Base-by-base conservation (phyloP, 2,329 filamentous ascomycete species). In the Talaromyces sp. region DNA sequence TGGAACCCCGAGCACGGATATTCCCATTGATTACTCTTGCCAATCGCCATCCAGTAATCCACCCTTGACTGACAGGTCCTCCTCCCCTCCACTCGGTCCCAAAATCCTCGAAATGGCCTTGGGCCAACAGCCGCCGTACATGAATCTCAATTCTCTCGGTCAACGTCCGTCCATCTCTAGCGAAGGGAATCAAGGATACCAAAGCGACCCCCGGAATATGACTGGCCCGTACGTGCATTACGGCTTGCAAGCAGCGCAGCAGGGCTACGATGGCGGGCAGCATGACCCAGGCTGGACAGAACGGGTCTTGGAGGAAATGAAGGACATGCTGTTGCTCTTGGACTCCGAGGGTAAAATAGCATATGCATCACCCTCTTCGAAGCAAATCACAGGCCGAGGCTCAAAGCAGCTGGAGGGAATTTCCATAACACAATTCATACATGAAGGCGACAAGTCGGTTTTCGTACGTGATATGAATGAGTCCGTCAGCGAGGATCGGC, bases 381-480 rank as follows among this genome's bases (percentile, higher is more conserved):
- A 86, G 57, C 68, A 75, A 3, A 79, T 97, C 35, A 93, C 90
- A 2, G 92, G 92, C 43, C 93, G 91, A 72, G 80, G 84, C 16
- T 75, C 83, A 1, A 79, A 85, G 3, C 87, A 92, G 61, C 78
- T 97, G 30, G 77, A 87, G 52, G 89, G 91, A 56, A 83, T 82
- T 59, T 88, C 91, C 65, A 83, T 97, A 49, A 86, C 85, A 46
- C 89, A 96, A 45, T 86, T 89, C 61, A 87, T 97, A 53, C 93
- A 97, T 70, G 83, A 87, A 4, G 91, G 96, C 70, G 92, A 97
- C 73, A 85, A 86, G 59, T 84, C 85, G 50, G 86, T 93, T 57
- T 95, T 96, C 67, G 84, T 91, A 50, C 84, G 90, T 48, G 91
- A 97, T 70, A 87, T 97, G 77, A 91, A 94, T 70, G 90, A 96